Evolutionary conservation across 2,329 filamentous ascomycete species (phyloP).

Genomic region (Monilinia vaccinii-corymbosi): DNA sequence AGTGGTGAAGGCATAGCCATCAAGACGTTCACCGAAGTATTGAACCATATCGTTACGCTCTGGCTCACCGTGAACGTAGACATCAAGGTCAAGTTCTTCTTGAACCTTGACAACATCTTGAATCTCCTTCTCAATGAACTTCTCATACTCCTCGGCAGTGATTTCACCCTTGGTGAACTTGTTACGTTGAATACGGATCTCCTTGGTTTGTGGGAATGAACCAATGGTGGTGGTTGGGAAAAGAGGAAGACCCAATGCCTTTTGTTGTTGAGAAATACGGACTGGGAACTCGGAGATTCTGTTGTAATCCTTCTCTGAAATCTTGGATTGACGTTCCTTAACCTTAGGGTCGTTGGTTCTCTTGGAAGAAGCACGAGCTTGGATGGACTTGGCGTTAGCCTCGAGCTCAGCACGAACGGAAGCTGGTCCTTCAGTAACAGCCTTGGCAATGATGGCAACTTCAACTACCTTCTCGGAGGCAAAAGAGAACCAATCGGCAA

Average conservation of each 20-base stretch:
- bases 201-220: conserved; percentile 98
- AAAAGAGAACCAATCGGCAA: conserved; percentile 98
- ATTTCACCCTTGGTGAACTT: conserved; percentile 99
- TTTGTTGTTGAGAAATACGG: conserved; percentile 82
- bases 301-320: conserved; percentile 79
- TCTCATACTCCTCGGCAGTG: conserved; percentile 83
- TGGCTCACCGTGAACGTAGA: conserved; percentile 96
- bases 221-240: conserved; percentile 99
- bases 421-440: conserved; percentile 84
- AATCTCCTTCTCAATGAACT: conserved; percentile 99
- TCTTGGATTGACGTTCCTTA: conserved; percentile 89
- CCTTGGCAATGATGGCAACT: conserved; percentile 90
- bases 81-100: conserved; percentile 94
- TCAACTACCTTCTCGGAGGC: conserved; percentile 89
- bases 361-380: conserved; percentile 82
- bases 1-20: conserved; percentile 97
- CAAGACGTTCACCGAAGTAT: conserved; percentile 96
- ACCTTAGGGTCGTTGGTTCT: conserved; percentile 96
- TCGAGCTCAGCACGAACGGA: conserved; percentile 81
- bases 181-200: conserved; percentile 94
- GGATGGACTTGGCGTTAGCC: conserved; percentile 91
- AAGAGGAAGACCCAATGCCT: conserved; percentile 83
- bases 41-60: conserved; percentile 99
- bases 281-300: conserved; percentile 81
- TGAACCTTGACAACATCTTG: conserved; percentile 91